Percentiles rank a stretch among this genome's conserved stretches.
Conservation (phyloP, 106 monocot species). For the Dendrobium chrysotoxum region DNA sequence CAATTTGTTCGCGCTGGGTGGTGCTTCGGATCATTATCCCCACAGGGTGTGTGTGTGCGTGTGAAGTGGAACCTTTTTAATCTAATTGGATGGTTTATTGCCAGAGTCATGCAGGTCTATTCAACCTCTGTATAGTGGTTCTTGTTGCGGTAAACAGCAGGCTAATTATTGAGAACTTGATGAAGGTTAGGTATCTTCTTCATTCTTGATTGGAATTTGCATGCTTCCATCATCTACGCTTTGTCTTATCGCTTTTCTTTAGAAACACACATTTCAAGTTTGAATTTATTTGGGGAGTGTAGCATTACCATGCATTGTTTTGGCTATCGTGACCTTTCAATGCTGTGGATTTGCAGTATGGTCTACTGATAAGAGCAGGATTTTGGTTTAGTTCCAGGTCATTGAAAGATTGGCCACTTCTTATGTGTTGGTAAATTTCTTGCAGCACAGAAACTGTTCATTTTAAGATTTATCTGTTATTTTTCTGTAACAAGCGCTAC, state of each 20-base stretch:
- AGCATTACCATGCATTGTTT: not conserved
- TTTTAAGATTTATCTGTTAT: not conserved
- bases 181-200: slow-evolving; percentile 49
- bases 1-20: not conserved
- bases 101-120: slow-evolving; percentile 79
- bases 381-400: slow-evolving; percentile 77
- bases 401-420: slow-evolving; percentile 67
- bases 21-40: not conserved
- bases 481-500: not conserved
- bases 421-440: slow-evolving; percentile 64
- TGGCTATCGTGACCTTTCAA: slow-evolving; percentile 7
- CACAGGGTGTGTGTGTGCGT: not conserved
- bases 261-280: not conserved
- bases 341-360: slow-evolving; percentile 53
- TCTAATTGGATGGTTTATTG: not conserved
- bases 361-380: slow-evolving; percentile 53
- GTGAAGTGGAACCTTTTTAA: not conserved
- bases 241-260: too few species aligned
- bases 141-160: slow-evolving; percentile 77
- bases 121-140: slow-evolving; percentile 77
- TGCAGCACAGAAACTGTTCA: not conserved
- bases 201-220: not conserved
- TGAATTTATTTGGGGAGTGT: not conserved
- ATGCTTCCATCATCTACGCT: not conserved
- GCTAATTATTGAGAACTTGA: slow-evolving; percentile 75